Percentiles rank a stretch among this genome's conserved stretches.
Evolutionary conservation across 2,329 filamentous ascomycete species (phyloP).

Genomic region (Colletotrichum tabaci): DNA sequence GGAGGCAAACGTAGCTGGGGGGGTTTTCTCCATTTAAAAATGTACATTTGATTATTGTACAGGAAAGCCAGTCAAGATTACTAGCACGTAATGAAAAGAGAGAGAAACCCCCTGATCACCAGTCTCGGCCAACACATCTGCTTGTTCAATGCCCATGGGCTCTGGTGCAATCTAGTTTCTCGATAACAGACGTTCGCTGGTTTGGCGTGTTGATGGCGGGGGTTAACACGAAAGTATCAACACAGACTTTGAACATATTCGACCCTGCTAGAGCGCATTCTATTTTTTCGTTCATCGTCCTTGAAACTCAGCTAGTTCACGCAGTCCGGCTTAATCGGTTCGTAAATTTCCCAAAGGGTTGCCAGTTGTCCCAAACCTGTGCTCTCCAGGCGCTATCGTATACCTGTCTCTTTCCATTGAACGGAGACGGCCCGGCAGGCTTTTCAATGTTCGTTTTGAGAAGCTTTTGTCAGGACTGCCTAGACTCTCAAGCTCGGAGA

Average conservation of each 20-base stretch:
- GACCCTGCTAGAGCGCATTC: not conserved
- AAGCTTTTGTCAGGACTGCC: not conserved
- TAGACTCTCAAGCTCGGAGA: conserved; percentile 6
- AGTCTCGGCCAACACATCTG: conserved; percentile 41
- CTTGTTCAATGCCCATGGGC: conserved; percentile 44
- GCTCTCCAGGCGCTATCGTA: conserved; percentile 42
- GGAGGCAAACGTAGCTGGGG: no score
- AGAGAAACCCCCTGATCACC: no score
- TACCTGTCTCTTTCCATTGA: conserved; percentile 40
- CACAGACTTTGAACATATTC: not conserved
- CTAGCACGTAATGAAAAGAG: no score
- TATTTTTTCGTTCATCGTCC: not conserved
- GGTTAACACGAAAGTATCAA: conserved; percentile 19
- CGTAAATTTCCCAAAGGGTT: conserved; percentile 39
- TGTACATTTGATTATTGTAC: not conserved
- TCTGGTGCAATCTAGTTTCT: conserved; percentile 25
- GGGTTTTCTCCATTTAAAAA: no score
- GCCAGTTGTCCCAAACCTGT: conserved; percentile 47
- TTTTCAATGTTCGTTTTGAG: not conserved
- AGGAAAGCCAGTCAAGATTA: no score
- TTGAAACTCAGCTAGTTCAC: not conserved
- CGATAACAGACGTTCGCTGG: not conserved
- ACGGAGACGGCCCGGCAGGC: not conserved
- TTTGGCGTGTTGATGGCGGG: no score
- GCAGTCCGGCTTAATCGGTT: conserved; percentile 33